A percentile compares a stretch with the other conserved stretches of the same genome.
phyloP scores from a whole-genome alignment of 176 grass and related monocot species.

The Oryza nivara region DNA sequence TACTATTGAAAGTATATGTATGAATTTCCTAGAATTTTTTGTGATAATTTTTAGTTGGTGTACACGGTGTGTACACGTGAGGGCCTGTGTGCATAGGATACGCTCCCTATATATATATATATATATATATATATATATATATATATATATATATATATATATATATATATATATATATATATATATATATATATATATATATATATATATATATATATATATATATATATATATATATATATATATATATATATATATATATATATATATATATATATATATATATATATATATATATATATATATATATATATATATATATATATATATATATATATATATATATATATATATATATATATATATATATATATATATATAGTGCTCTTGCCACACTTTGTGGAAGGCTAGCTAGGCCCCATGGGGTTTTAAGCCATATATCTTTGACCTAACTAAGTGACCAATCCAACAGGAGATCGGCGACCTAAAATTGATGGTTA shows the following conservation, averaged over 20 bases:
- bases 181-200: not conserved
- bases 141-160: too few relatives aligned
- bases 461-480: not conserved
- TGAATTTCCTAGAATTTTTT: too few relatives aligned
- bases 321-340: not conserved
- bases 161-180: not conserved
- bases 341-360: not conserved
- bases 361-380: not conserved
- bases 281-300: too few relatives aligned
- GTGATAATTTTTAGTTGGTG: too few relatives aligned
- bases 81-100: too few relatives aligned
- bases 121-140: not conserved
- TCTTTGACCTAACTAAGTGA: slow-evolving; percentile 23
- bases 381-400: slow-evolving; percentile 30
- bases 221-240: not conserved
- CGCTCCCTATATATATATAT: not conserved
- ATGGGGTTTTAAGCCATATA: not conserved
- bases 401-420: not conserved
- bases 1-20: too few relatives aligned
- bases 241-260: not conserved
- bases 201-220: not conserved
- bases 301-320: not conserved
- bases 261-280: not conserved
- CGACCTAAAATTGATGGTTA: not conserved
- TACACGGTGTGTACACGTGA: too few relatives aligned